Evolutionary conservation across 495 filamentous ascomycete species (phyloP).

Genomic region (Pseudoneurospora amorphoporcata): DNA sequence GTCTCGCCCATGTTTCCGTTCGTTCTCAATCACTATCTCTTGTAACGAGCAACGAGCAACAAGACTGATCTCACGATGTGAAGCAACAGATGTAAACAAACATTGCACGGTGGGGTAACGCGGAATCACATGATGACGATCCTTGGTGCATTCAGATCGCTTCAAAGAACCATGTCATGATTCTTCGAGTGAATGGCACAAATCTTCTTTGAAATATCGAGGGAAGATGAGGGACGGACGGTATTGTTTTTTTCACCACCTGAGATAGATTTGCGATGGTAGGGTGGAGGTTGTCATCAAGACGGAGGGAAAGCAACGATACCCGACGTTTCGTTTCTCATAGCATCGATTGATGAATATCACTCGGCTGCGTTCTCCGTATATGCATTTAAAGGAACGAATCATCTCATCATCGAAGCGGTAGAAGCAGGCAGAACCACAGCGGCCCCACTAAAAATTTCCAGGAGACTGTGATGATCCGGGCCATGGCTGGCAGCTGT

Average conservation of each 20-base stretch:
- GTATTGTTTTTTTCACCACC: background rate
- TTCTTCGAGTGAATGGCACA: background rate
- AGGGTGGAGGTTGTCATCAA: background rate
- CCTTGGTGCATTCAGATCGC: background rate
- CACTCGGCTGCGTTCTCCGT: background rate
- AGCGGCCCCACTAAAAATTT: background rate
- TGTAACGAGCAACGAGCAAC: background rate
- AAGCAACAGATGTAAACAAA: background rate
- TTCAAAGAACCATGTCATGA: background rate
- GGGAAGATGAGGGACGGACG: background rate
- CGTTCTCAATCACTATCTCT: background rate
- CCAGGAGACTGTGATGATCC: background rate
- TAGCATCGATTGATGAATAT: background rate
- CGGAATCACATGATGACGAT: constrained; percentile 9
- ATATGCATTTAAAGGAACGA: background rate
- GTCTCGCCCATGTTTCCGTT: background rate
- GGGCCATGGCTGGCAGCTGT: background rate
- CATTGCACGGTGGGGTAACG: constrained; percentile 7
- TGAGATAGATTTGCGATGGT: background rate
- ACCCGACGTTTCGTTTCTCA: no score
- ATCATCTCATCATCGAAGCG: background rate
- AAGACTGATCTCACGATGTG: background rate
- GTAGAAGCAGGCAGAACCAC: background rate
- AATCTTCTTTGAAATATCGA: background rate
- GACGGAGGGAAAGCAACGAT: background rate